Evolutionary conservation across 257 asterid genomes (phyloP).

Genomic region (Apocynum venetum): DNA sequence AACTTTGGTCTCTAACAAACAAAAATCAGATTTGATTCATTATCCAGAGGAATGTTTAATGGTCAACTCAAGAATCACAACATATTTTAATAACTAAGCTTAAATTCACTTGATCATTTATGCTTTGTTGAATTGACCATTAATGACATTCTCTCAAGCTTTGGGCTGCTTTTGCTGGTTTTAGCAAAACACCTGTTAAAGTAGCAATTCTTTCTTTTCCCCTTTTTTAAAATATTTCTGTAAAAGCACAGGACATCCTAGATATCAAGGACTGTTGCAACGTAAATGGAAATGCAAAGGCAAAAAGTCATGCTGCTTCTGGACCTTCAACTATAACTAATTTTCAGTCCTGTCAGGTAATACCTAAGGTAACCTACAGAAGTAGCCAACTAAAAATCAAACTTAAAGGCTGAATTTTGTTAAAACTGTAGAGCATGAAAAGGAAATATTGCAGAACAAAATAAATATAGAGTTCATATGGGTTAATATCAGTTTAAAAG

Average conservation of each 20-base stretch:
- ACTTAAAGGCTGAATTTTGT: too few relatives aligned
- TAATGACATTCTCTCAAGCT: neutral
- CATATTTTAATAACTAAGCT: neutral
- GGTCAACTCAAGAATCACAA: neutral
- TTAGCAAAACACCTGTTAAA: neutral
- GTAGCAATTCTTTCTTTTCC: neutral
- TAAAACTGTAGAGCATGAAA: too few relatives aligned
- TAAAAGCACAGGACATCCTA: neutral
- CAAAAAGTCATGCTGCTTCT: neutral
- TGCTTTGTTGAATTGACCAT: neutral
- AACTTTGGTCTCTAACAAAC: neutral
- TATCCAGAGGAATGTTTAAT: neutral
- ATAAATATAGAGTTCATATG: too few relatives aligned
- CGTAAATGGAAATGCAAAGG: neutral
- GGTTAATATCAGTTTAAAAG: too few relatives aligned
- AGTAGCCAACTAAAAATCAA: neutral
- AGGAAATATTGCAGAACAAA: too few relatives aligned
- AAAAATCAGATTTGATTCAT: neutral
- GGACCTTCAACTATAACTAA: neutral
- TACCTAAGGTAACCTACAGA: neutral
- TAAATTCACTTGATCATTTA: neutral
- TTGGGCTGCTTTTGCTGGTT: neutral
- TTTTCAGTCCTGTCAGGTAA: neutral
- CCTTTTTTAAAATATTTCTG: neutral
- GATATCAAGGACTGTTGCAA: neutral